Conservation (phyloP, 106 monocot species). For the Acorus gramineus region DNA sequence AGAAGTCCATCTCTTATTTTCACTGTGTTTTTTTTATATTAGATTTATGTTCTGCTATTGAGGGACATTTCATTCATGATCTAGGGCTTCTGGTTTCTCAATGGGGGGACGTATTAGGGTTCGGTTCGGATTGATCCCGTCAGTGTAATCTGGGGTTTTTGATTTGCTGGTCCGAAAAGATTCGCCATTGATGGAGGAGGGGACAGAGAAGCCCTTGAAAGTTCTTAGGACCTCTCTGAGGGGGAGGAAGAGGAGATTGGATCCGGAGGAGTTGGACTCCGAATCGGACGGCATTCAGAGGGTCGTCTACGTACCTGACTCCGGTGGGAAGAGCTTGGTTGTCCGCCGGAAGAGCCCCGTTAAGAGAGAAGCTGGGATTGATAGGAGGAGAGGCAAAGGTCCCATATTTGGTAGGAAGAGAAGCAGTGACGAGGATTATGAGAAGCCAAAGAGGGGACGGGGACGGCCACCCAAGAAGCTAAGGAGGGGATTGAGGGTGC, state of each 20-base stretch:
- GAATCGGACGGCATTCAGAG: constrained; percentile 18
- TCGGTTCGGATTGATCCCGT: too few species aligned
- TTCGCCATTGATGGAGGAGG: too few species aligned
- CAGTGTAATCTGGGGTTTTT: too few species aligned
- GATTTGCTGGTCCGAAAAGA: too few species aligned
- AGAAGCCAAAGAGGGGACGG: not conserved
- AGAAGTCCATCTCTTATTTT: too few species aligned
- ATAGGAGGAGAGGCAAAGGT: not conserved
- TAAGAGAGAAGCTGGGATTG: not conserved
- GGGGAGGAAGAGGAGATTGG: constrained; percentile 28
- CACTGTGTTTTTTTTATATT: too few species aligned
- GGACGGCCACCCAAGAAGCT: not conserved
- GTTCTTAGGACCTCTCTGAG: not conserved
- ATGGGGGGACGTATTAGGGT: too few species aligned
- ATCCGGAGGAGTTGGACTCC: constrained; percentile 20
- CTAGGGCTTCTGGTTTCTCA: too few species aligned
- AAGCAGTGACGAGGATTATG: constrained; percentile 2
- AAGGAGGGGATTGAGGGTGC: not conserved
- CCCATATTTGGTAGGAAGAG: constrained; percentile 9
- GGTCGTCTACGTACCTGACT: too few species aligned
- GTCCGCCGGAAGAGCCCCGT: not conserved
- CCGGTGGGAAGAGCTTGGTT: not conserved
- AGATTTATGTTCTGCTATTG: too few species aligned
- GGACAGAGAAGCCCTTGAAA: too few species aligned
- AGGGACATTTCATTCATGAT: too few species aligned